Evolutionary conservation across 1,284 basidiomycete species (phyloP).

Genomic region (Ceratobasidium sp.): DNA sequence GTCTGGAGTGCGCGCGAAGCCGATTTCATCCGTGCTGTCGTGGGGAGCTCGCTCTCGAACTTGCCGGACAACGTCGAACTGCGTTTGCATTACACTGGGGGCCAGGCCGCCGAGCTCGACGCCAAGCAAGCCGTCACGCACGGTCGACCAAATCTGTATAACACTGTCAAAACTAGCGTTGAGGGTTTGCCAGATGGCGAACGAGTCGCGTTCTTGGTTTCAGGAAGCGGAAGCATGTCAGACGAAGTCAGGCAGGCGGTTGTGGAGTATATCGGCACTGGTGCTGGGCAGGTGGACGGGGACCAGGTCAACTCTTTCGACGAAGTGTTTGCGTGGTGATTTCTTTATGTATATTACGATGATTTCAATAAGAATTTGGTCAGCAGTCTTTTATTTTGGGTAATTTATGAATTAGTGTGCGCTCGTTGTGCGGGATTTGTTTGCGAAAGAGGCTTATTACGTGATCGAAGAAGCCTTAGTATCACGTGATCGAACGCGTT

Average conservation of each 20-base stretch:
- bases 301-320: constrained; percentile 38
- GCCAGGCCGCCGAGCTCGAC: not conserved
- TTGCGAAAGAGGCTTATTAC: constrained; percentile 8
- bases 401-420: too few species aligned
- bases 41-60: not conserved
- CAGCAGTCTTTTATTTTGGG: too few species aligned
- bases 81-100: constrained; percentile 29
- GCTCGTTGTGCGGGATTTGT: constrained; percentile 18
- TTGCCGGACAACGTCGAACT: constrained; percentile 11
- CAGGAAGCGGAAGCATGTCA: constrained; percentile 31
- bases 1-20: constrained; percentile 37
- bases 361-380: too few species aligned
- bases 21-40: constrained; percentile 9
- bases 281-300: constrained; percentile 14
- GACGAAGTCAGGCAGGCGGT: constrained; percentile 35
- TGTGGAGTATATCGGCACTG: constrained; percentile 21
- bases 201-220: constrained; percentile 34
- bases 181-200: not conserved
- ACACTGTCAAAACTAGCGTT: not conserved
- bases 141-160: constrained; percentile 9
- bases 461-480: not conserved
- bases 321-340: constrained; percentile 35
- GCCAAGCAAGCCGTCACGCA: not conserved
- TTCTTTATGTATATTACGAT: too few species aligned
- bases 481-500: constrained; percentile 30